These are phyloP conservation scores for Plectosphaerella cucumerina DNA, from an alignment of 2,329 filamentous ascomycete genomes.

Conservation along the genomic window DNA sequence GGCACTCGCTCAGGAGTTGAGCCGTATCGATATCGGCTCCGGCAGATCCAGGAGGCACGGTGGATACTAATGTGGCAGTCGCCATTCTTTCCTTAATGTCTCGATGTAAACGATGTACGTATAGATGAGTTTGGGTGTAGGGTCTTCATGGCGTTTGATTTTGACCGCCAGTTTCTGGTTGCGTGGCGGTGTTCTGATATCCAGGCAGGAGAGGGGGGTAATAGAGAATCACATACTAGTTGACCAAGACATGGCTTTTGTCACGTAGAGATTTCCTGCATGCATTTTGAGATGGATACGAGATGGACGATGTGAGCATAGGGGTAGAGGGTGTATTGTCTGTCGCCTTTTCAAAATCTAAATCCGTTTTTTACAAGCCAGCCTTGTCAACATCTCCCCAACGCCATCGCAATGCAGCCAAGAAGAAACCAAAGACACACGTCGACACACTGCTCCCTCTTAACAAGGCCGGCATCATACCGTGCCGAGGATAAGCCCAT, in stretches of 20 bases:
- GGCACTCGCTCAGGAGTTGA: slow-evolving; percentile 69
- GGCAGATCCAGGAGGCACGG: slow-evolving; percentile 51
- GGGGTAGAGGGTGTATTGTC: background rate
- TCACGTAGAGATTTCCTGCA: background rate
- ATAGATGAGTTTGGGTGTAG: background rate
- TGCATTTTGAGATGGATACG: background rate
- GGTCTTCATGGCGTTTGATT: slow-evolving; percentile 1
- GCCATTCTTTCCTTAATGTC: background rate
- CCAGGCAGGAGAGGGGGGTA: too few relatives aligned
- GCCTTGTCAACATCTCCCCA: slow-evolving; percentile 10
- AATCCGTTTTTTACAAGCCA: slow-evolving; percentile 4
- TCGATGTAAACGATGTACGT: slow-evolving; percentile 1
- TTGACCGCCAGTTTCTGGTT: background rate
- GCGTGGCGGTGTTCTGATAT: too few relatives aligned
- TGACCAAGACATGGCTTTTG: background rate
- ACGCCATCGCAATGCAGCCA: slow-evolving; percentile 38
- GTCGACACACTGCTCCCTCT: too few relatives aligned
- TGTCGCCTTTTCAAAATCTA: slow-evolving; percentile 6
- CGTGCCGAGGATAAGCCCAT: slow-evolving; percentile 55
- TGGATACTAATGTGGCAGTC: slow-evolving; percentile 26
- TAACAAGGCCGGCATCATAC: slow-evolving; percentile 12
- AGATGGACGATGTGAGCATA: background rate
- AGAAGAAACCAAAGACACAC: slow-evolving; percentile 4
- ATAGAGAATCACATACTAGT: background rate
- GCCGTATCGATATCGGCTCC: slow-evolving; percentile 60